phyloP scores from a whole-genome alignment of 371 early-diverging fungal species.

The Circinella minor region DNA sequence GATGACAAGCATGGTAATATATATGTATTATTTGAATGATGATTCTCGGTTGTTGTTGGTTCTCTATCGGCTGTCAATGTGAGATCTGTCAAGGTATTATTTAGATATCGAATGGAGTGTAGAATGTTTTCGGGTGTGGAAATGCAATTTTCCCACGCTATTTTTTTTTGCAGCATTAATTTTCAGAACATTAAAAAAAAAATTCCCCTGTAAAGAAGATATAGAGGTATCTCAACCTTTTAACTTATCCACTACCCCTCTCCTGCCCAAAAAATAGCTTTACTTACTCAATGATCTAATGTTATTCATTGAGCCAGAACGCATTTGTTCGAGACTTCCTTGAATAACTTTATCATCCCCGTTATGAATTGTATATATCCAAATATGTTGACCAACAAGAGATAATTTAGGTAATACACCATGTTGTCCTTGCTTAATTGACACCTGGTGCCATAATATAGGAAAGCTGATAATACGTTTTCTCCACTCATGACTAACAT shows the following conservation, averaged over 20 bases:
- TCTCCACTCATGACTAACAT: neutral
- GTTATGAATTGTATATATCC: neutral
- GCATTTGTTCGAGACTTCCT: neutral
- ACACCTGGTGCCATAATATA: neutral
- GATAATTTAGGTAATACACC: neutral
- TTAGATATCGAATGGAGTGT: neutral
- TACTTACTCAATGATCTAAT: conserved; percentile 2
- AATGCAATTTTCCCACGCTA: conserved; percentile 11
- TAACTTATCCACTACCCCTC: no score
- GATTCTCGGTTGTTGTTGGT: neutral
- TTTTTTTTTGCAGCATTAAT: neutral
- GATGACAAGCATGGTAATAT: neutral
- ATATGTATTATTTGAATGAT: neutral
- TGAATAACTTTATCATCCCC: neutral
- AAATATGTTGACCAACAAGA: neutral
- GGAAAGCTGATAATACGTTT: conserved; percentile 1
- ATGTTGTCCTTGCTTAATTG: neutral
- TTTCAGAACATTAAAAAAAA: neutral
- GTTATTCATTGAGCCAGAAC: neutral
- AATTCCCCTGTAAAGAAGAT: neutral
- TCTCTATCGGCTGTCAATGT: conserved; percentile 1
- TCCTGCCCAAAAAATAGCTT: no score
- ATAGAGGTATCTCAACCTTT: neutral
- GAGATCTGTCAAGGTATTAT: neutral
- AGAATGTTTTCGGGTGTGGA: conserved; percentile 2